Evolutionary conservation across 768 basidiomycete species (phyloP).

Genomic region (Suillus cothurnatus): DNA sequence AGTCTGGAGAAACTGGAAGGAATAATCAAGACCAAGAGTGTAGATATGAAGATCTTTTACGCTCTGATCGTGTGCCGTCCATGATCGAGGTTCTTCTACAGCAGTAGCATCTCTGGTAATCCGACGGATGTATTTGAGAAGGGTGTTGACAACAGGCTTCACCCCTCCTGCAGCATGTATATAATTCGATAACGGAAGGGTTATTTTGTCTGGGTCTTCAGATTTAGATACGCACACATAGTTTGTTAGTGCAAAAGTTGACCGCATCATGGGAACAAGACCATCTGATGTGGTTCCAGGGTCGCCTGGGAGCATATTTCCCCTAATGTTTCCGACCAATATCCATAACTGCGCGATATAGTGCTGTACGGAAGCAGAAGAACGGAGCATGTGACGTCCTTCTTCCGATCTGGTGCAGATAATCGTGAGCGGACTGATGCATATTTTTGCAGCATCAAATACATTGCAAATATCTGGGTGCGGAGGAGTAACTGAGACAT

Average conservation of each 20-base stretch:
- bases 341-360: background rate
- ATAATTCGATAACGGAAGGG: background rate
- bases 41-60: background rate
- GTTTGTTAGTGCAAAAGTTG: background rate
- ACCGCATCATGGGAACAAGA: background rate
- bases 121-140: conserved; percentile 1
- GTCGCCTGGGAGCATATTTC: background rate
- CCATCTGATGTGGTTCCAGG: background rate
- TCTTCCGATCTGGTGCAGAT: background rate
- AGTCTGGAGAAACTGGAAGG: background rate
- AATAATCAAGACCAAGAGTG: background rate
- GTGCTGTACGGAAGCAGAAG: conserved; percentile 1
- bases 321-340: background rate
- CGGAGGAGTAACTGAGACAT: background rate
- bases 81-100: background rate
- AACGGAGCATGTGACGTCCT: background rate
- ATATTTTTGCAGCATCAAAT: background rate
- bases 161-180: background rate
- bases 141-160: background rate
- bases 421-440: background rate
- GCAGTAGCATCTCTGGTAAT: background rate
- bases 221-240: background rate
- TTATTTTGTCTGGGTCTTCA: background rate
- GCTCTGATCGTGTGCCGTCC: background rate
- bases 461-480: background rate